These are phyloP conservation scores for Silene latifolia DNA, from an alignment of 148 eudicot species.

Conservation along the genomic window DNA sequence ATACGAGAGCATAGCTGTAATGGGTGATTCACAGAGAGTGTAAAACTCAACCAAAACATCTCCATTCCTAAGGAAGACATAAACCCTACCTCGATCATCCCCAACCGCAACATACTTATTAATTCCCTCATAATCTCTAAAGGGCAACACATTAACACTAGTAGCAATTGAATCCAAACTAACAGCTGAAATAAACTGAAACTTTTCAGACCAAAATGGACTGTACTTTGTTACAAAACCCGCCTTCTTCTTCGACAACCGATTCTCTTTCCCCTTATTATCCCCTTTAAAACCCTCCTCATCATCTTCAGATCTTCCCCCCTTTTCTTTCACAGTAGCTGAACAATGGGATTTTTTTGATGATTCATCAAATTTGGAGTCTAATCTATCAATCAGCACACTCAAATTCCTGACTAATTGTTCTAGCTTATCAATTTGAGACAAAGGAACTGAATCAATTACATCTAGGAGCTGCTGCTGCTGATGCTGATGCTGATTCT, in stretches of 20 bases:
- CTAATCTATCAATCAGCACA: constrained; percentile 66
- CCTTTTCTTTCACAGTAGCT: constrained; percentile 14
- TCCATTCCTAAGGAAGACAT: constrained; percentile 56
- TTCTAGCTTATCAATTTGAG: constrained; percentile 71
- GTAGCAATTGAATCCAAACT: constrained; percentile 58
- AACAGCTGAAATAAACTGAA: constrained; percentile 79
- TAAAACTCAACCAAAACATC: constrained; percentile 59
- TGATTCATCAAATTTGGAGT: constrained; percentile 35
- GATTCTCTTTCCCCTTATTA: constrained; percentile 15
- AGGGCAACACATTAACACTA: constrained; percentile 63
- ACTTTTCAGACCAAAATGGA: constrained; percentile 84
- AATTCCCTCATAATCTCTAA: constrained; percentile 64
- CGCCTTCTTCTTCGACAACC: constrained; percentile 28
- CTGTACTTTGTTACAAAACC: constrained; percentile 57
- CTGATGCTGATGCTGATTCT: constrained; percentile 23
- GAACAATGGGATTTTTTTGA: constrained; percentile 8
- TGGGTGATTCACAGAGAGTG: constrained; percentile 45
- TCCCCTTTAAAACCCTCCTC: constrained; percentile 22
- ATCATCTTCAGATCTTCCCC: constrained; percentile 14
- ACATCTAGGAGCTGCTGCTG: background rate
- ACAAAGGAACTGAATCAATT: background rate
- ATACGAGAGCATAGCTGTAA: constrained; percentile 66
- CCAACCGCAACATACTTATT: constrained; percentile 85
- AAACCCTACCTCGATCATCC: constrained; percentile 64
- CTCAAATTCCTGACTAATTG: constrained; percentile 58